Percentiles rank a stretch among this genome's conserved stretches.
phyloP scores from a whole-genome alignment of 306 rosid species.

The Dryas drummondii region DNA sequence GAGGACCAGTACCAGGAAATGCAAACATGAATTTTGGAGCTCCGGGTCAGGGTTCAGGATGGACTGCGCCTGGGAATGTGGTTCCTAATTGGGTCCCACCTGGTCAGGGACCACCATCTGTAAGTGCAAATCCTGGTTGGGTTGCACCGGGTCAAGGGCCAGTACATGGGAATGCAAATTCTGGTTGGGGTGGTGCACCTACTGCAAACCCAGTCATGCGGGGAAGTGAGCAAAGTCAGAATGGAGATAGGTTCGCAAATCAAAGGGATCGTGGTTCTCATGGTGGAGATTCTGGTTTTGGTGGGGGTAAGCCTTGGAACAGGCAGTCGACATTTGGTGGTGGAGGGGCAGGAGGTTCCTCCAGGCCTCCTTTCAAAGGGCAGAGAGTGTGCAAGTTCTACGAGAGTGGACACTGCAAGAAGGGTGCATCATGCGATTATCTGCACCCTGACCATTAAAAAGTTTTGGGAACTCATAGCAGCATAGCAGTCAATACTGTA shows the following conservation, averaged over 20 bases:
- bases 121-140: slow-evolving; percentile 51
- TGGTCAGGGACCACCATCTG: slow-evolving; percentile 53
- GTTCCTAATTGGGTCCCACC: slow-evolving; percentile 75
- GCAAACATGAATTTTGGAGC: slow-evolving; percentile 59
- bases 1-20: slow-evolving; percentile 59
- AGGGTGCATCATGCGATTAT: slow-evolving; percentile 81
- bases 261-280: slow-evolving; percentile 59
- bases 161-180: slow-evolving; percentile 51
- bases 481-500: slow-evolving; percentile 64
- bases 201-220: slow-evolving; percentile 48
- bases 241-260: slow-evolving; percentile 58
- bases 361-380: slow-evolving; percentile 69
- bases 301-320: slow-evolving; percentile 72
- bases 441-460: slow-evolving; percentile 53
- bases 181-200: slow-evolving; percentile 55
- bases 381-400: slow-evolving; percentile 78
- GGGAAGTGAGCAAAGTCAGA: slow-evolving; percentile 55
- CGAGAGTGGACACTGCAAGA: slow-evolving; percentile 87
- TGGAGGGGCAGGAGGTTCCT: slow-evolving; percentile 66
- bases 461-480: slow-evolving; percentile 29
- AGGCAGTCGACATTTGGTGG: slow-evolving; percentile 64
- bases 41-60: slow-evolving; percentile 55
- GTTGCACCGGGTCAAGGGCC: slow-evolving; percentile 57
- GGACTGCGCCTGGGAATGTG: slow-evolving; percentile 62
- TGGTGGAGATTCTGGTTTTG: slow-evolving; percentile 65